These are phyloP conservation scores for Ramichloridium luteum DNA, from an alignment of 2,329 filamentous ascomycete genomes.

Conservation along the genomic window DNA sequence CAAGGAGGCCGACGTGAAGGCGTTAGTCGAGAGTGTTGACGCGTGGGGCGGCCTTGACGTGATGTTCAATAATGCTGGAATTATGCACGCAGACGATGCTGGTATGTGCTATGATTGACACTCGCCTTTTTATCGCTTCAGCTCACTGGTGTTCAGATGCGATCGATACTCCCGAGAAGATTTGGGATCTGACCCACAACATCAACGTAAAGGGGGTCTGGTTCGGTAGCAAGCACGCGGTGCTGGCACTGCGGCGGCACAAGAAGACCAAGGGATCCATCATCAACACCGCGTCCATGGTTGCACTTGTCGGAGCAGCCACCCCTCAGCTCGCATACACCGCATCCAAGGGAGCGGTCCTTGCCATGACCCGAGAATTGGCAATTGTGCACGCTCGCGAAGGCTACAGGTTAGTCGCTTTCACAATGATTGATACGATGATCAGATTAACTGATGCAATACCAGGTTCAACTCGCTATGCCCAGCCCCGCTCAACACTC, in stretches of 20 bases:
- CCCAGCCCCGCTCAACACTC: slow-evolving; percentile 84
- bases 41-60: slow-evolving; percentile 78
- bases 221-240: slow-evolving; percentile 87
- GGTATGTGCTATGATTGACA: slow-evolving; percentile 38
- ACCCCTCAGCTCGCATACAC: slow-evolving; percentile 89
- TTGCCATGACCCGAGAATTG: slow-evolving; percentile 79
- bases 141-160: slow-evolving; percentile 38
- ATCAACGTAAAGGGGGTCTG: slow-evolving; percentile 99
- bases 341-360: slow-evolving; percentile 81
- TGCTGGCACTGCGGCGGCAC: slow-evolving; percentile 67
- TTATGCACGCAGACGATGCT: slow-evolving; percentile 69
- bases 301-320: slow-evolving; percentile 74
- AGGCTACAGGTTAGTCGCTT: slow-evolving; percentile 53
- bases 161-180: slow-evolving; percentile 70
- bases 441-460: no score
- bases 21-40: slow-evolving; percentile 63
- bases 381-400: slow-evolving; percentile 87
- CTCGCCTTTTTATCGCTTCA: no score
- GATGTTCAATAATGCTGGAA: slow-evolving; percentile 96
- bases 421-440: no score
- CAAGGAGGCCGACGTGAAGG: slow-evolving; percentile 67
- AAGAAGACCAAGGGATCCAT: slow-evolving; percentile 68
- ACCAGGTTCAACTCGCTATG: slow-evolving; percentile 73
- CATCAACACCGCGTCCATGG: slow-evolving; percentile 86
- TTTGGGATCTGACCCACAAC: slow-evolving; percentile 87